Evolutionary conservation across 352 stramenopile species (phyloP), one percentile per base, ranked within the genome.

Genomic region (Globisporangium heterothallicum): DNA sequence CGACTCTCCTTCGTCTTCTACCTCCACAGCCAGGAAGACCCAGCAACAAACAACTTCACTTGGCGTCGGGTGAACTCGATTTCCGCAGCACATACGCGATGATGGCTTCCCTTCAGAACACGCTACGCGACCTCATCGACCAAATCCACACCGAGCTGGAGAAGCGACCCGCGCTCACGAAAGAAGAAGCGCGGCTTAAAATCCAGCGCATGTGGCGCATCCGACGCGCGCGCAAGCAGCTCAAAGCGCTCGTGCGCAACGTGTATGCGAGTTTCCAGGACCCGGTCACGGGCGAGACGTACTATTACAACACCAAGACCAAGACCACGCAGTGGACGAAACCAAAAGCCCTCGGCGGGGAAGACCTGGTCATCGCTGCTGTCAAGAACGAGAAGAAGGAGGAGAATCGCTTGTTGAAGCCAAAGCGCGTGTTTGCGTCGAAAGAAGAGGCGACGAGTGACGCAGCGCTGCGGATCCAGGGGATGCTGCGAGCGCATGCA

Each of bases 231-330:
- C 72, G 79, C 27, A 88, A 89, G 42, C 74, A 87, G 29, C 63
- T 92, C 14, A 74, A 75, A 35, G 60, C 64, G 30, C 59, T 92
- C 4, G 50, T 88, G 4, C 70, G 57, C 19, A 78, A 71, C 10
- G 67, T 88, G 22, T 93, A 86, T 45, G 36, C 78, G 26, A 72
- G 58, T 22, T 76, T 82, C 27, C 58, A 79, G 48, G 79, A 93
- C 54, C 75, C 78, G 3, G 42, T 46, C 7, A 88, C 77, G 3
- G 78, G 78, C 7, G 32, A 77, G 53, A 82, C 67, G 27, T 92
- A 91, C 56, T 93, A 91, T 65, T 86, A 84, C 69, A 93, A 93
- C 72, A 81, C 63, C 6, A 64, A 65, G 18, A 91, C 79, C 2
- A 71, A 86, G 48, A 57, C 69, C 22, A 78, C 76, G 9, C 78